phyloP scores from a whole-genome alignment of 257 asterid species.

The Penstemon newberryi region DNA sequence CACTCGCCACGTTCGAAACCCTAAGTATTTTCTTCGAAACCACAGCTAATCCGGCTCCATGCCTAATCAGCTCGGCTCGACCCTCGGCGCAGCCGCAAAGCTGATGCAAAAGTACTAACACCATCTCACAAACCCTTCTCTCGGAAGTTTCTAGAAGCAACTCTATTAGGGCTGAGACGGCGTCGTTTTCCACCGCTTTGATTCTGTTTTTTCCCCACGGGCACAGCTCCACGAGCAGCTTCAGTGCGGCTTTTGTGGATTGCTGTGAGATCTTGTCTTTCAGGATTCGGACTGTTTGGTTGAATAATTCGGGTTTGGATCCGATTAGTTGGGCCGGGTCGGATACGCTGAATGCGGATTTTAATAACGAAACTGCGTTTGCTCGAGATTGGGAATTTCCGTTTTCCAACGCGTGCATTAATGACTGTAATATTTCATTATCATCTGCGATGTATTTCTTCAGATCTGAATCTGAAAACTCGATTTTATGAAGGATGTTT shows the following conservation, averaged over 20 bases:
- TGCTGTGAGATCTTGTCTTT: constrained; percentile 39
- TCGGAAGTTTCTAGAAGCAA: constrained; percentile 49
- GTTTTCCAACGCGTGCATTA: constrained; percentile 9
- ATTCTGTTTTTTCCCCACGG: constrained; percentile 71
- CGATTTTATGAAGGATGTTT: constrained; percentile 16
- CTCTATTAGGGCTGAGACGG: constrained; percentile 49
- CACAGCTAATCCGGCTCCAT: constrained; percentile 67
- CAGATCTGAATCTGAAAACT: constrained; percentile 21
- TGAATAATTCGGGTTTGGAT: constrained; percentile 17
- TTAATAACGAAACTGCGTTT: constrained; percentile 14
- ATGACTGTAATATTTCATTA: constrained; percentile 10
- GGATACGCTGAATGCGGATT: constrained; percentile 3
- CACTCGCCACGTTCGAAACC: constrained; percentile 67
- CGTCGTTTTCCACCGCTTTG: constrained; percentile 53
- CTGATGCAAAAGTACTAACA: constrained; percentile 51
- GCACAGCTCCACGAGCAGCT: constrained; percentile 51
- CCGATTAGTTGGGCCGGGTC: constrained; percentile 25
- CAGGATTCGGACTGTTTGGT: constrained; percentile 22
- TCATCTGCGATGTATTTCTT: constrained; percentile 3
- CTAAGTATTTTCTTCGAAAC: constrained; percentile 77
- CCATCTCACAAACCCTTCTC: constrained; percentile 48
- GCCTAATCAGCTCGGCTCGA: constrained; percentile 63
- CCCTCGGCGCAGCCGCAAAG: constrained; percentile 81
- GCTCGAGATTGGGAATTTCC: constrained; percentile 21
- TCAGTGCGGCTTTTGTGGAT: constrained; percentile 52